Base-by-base conservation (phyloP, 768 basidiomycete genomes). In the Panaeolus cyanescens region DNA sequence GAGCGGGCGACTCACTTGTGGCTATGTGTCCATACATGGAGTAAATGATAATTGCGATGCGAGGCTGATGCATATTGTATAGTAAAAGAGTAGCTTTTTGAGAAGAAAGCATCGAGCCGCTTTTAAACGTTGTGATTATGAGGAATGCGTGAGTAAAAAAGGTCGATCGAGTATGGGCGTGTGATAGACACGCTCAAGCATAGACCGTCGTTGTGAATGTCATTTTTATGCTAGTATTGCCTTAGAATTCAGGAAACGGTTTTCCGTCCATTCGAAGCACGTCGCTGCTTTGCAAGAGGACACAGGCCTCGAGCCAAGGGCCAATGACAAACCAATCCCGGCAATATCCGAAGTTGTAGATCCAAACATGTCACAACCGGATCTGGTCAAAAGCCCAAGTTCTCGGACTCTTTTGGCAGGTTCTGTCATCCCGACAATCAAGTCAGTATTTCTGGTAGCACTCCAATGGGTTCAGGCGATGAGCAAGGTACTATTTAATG, bases 11-110 rank as follows among this genome's bases (percentile, higher is more conserved):
- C 86, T 55, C 67, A 92, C 91, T 40, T 67, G 83, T 83, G 62
- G 80, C 82, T 72, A 92, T 84, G 71, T 93, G 92, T 65, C 88
- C 89, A 71, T 88, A 90, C 78, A 91, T 73, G 22, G 87, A 74
- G 76, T 92, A 92, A 73, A 92, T 86, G 67, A 92, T 64, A 66
- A 92, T 89, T 55, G 89, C 89, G 64, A 91, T 73, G 64, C 72
- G 83, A 22, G 90, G 45, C 1, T 22, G 63, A 42, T 81, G 69
- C 80, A 82, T 83, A 8, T 19, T 59, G 17, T 15, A 7, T 34
- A 34, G 13, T 34, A 7, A 13, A 13, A 13, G 13, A 7, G 33
- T 7, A 13, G 6, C 7, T 34, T 6, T 34, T 34, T 34, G 33
- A 34, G 33, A 34, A 6, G 33, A 34, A 13, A 28, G n/a, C n/a